Base-by-base conservation (phyloP, 1,139 yeast species). In the Suhomyces yuchorum region DNA sequence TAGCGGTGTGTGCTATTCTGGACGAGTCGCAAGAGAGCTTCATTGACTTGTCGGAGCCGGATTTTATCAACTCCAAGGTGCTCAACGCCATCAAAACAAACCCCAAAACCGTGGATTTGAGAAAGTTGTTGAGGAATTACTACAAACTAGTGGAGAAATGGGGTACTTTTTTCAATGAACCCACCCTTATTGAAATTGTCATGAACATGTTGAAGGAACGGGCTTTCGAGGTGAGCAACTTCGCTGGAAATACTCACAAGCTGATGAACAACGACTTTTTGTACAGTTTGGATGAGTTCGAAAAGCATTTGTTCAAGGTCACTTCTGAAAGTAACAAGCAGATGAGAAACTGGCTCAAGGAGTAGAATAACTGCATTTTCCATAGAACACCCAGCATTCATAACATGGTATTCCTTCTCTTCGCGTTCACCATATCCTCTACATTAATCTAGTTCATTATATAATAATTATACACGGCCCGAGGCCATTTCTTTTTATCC, bases 41-140 rank as follows among this genome's bases (percentile, higher is more conserved):
- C 56, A 71, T 91, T 3, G 84, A 84, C 43, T 70, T 91, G 43
- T 65, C 81, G 20, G 82, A 80, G 43, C 97, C 97, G 0, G 87
- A 83, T 2, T 80, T 83, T 47, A 75, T 89, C 48, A 75, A 80
- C 23, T 60, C 71, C 9, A 81, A 81, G 55, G 91, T 90, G 22
- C 63, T 87, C 35, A 91, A 89, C 59, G 96, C 97, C 35, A 82
- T 92, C 42, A 88, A 87, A 61, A 79, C 97, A 0, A 88, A 84
- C 54, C 81, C 97, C 1, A 67, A 70, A 1, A 70, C 80, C 22
- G 75, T 91, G 14, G 96, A 91, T 60, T 61, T 92, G 39, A 87
- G 87, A 53, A 70, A 84, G 2, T 81, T 87, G 39, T 74, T 81
- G 44, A 77, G 87, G 4, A 80, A 86, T 60, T 92, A 80, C 65